phyloP scores from a whole-genome alignment of 371 early-diverging fungal genomes.

The Nematocida sp. region DNA sequence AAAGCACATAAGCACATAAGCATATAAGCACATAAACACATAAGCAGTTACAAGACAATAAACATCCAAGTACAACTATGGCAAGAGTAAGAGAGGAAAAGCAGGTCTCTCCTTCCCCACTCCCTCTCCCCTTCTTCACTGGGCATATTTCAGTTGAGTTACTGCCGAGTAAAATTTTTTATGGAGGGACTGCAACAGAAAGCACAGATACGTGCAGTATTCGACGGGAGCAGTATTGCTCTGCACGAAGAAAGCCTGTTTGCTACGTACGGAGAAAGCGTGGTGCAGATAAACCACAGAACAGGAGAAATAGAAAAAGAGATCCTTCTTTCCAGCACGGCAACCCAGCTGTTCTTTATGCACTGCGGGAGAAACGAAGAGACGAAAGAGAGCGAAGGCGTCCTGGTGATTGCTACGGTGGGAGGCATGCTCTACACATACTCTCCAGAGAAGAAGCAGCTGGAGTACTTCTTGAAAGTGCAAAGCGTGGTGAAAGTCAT shows the following conservation, averaged over 20 bases:
- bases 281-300: background rate
- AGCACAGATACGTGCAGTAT: background rate
- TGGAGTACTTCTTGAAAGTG: conserved; percentile 24
- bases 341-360: background rate
- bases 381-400: no score
- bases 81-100: no score
- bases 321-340: background rate
- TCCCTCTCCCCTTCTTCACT: no score
- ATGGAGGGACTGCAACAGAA: conserved; percentile 8
- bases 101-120: no score
- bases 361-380: no score
- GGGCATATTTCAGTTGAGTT: no score
- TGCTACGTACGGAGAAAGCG: background rate
- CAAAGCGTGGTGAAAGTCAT: background rate
- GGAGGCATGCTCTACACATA: conserved; percentile 8
- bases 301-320: background rate
- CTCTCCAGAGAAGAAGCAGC: background rate
- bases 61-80: no score
- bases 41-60: no score
- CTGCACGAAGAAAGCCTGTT: background rate
- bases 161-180: background rate
- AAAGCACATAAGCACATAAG: no score
- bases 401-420: background rate
- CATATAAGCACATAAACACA: no score
- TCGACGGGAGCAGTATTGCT: background rate